Conservation (phyloP, 1,284 basidiomycete genomes). For the Papiliotrema nemorosa region DNA sequence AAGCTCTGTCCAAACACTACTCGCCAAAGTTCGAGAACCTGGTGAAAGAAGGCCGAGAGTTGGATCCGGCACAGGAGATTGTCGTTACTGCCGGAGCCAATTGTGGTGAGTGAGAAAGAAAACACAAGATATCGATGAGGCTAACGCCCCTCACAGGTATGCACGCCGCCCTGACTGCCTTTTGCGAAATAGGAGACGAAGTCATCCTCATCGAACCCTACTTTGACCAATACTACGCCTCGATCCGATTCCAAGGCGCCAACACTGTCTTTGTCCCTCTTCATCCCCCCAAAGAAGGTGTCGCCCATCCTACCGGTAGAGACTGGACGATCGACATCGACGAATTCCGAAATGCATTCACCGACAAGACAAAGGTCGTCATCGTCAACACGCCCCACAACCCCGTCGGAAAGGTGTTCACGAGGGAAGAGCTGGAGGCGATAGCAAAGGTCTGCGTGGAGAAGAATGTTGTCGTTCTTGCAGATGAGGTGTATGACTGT, state of each 20-base stretch:
- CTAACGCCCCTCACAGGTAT: constrained; percentile 58
- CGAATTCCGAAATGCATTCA: constrained; percentile 78
- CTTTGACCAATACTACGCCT: constrained; percentile 94
- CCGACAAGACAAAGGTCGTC: constrained; percentile 83
- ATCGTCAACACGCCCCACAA: constrained; percentile 96
- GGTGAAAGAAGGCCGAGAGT: constrained; percentile 55
- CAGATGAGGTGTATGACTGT: constrained; percentile 99
- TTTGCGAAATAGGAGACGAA: constrained; percentile 85
- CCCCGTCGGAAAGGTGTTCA: constrained; percentile 93
- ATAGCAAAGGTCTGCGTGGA: constrained; percentile 86
- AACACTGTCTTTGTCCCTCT: constrained; percentile 92
- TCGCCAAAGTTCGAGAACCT: constrained; percentile 60
- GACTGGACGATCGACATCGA: constrained; percentile 85
- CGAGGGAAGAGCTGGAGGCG: constrained; percentile 70
- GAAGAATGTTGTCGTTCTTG: constrained; percentile 86
- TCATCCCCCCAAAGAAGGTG: constrained; percentile 65
- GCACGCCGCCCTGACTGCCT: constrained; percentile 84
- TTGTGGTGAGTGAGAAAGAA: constrained; percentile 60
- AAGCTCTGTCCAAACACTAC: constrained; percentile 79
- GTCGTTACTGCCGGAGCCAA: constrained; percentile 94
- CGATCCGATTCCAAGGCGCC: constrained; percentile 88
- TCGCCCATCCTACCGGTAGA: constrained; percentile 60
- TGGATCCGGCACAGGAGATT: constrained; percentile 89
- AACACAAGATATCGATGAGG: not conserved
- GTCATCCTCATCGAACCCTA: constrained; percentile 98